A percentile compares a stretch with the other conserved stretches of the same genome.
Conservation (phyloP, 1,139 yeast genomes). For the Saccharomycopsis hybrid region DNA sequence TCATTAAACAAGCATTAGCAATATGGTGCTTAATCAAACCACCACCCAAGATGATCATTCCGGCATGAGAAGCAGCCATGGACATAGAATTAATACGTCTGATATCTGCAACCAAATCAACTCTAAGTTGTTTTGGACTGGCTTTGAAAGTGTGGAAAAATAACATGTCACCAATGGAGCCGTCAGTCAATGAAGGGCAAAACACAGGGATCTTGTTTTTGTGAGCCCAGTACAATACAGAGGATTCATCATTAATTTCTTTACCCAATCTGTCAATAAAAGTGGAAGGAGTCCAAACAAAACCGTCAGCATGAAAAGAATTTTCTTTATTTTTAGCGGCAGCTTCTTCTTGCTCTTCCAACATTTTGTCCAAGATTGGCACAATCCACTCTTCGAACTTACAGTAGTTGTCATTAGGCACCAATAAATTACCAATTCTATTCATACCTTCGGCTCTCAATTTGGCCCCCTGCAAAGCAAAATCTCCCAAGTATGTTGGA, state of each 20-base stretch:
- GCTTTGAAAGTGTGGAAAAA: conserved; percentile 97
- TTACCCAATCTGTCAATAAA: conserved; percentile 90
- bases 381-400: conserved; percentile 98
- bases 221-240: conserved; percentile 96
- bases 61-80: conserved; percentile 93
- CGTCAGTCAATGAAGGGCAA: conserved; percentile 97
- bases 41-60: conserved; percentile 95
- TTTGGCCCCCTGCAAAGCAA: conserved; percentile 68
- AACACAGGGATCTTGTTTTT: conserved; percentile 92
- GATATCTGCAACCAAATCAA: conserved; percentile 92
- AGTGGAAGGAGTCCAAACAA: conserved; percentile 88
- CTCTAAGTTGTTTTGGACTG: conserved; percentile 78
- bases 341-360: conserved; percentile 82
- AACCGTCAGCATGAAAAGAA: conserved; percentile 50
- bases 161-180: conserved; percentile 97
- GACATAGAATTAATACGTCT: conserved; percentile 86
- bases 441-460: conserved; percentile 94
- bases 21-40: conserved; percentile 96
- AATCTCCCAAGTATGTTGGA: conserved; percentile 92
- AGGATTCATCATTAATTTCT: conserved; percentile 87
- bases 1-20: conserved; percentile 96
- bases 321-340: conserved; percentile 41
- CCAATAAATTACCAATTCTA: conserved; percentile 92
- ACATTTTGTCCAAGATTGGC: conserved; percentile 79
- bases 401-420: conserved; percentile 97